Conservation (phyloP, 208 protist species). For the Balamuthia mandrillaris region DNA sequence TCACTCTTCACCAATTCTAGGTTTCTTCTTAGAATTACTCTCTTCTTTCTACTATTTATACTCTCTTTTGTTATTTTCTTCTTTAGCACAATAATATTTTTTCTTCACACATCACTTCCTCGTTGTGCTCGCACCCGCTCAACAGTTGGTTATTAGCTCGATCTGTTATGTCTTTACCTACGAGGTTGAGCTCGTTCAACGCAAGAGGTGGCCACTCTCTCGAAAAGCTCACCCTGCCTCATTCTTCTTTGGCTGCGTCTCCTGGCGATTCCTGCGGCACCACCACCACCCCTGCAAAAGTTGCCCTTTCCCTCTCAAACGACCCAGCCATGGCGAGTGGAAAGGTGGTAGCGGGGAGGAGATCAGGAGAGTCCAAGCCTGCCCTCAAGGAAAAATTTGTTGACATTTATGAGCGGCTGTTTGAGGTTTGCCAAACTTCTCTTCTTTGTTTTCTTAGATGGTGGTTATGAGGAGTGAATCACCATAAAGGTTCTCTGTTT, state of each 20-base stretch:
- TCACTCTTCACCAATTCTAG: no score
- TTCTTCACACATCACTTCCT: no score
- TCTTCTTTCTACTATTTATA: no score
- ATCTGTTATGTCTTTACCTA: no score
- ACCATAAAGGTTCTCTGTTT: background rate
- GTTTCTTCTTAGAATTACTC: no score
- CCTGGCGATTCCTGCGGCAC: background rate
- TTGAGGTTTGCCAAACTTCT: background rate
- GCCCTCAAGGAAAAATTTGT: slow-evolving; percentile 60
- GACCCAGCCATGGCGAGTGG: no score
- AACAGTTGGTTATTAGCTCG: no score
- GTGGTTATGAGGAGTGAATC: background rate
- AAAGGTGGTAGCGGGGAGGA: background rate
- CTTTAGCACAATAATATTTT: no score
- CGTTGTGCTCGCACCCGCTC: no score
- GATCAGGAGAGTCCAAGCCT: background rate
- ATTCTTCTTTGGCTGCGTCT: background rate
- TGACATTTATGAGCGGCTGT: slow-evolving; percentile 51
- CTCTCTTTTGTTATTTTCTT: no score
- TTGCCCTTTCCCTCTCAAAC: no score
- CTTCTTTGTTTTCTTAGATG: background rate
- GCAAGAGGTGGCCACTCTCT: background rate
- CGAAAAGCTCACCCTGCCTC: background rate
- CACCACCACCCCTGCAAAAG: no score
- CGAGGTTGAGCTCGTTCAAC: background rate